Conservation (phyloP, 2,329 filamentous ascomycete species). For the Fonsecaea nubica region DNA sequence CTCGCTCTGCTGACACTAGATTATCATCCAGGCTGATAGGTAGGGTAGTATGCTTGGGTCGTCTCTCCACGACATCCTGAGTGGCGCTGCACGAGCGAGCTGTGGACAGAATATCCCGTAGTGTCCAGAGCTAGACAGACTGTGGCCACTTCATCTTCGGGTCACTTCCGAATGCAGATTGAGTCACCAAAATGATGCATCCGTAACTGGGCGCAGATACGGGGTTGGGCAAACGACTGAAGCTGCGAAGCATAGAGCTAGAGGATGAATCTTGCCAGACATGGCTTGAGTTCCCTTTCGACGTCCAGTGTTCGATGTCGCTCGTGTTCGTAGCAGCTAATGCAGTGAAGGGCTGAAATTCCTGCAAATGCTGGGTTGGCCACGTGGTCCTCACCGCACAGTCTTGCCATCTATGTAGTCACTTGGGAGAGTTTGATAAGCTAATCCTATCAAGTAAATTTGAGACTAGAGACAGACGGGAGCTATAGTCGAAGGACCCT, state of each 20-base stretch:
- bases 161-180: background rate
- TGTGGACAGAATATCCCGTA: background rate
- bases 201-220: background rate
- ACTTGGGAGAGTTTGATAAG: background rate
- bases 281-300: background rate
- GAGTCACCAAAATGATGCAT: background rate
- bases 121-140: background rate
- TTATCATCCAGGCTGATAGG: background rate
- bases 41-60: conserved; percentile 4
- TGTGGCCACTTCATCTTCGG: background rate
- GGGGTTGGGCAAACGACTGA: background rate
- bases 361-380: background rate
- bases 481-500: background rate
- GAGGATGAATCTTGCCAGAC: background rate
- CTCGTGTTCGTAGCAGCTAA: background rate
- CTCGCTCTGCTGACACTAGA: background rate
- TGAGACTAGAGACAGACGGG: background rate
- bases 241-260: background rate
- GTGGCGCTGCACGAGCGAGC: background rate
- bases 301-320: background rate
- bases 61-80: background rate
- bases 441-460: background rate
- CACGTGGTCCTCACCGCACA: background rate
- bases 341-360: background rate
- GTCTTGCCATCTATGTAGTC: background rate